Base-by-base conservation (phyloP, 208 protist species). In the Trypanosoma vivax region DNA sequence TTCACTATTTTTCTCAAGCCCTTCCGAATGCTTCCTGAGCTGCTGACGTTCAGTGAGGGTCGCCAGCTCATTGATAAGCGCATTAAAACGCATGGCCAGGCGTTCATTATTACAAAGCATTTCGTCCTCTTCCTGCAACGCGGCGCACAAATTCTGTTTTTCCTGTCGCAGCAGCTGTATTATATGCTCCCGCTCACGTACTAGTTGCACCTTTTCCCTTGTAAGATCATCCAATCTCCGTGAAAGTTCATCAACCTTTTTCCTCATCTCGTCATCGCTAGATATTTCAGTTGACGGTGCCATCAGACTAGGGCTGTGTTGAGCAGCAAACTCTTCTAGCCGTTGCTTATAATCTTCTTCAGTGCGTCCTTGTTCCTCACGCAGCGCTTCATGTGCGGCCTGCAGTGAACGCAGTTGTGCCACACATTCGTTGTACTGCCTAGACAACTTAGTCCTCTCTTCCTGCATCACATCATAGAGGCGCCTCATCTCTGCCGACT, bases 61-160 rank as follows among this genome's bases (percentile, higher is more conserved):
- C n/a, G 48, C 47, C 34, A 65, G 49, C 18, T 24, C 19, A 5
- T 41, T 1, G 50, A 57, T 37, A 9, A 65, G 30, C 19, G 33
- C 25, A 0, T 21, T 35, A 3, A 65, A 30, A 13, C n/a, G 1
- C 14, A 46, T 11, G n/a, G 49, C 58, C 23, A 52, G 58, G 4
- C 50, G 40, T 23, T 21, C 1, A 45, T 28, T 50, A 18, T 45
- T 14, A 31, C 4, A 25, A 14, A 57, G 38, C 28, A 65, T 30
- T 24, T 48, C 29, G 3, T 65, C 58, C 13, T 42, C 50, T 50
- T 56, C 49, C 11, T 38, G 9, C 27, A 31, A 54, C 10, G 58
- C 41, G 3, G n/a, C 49, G 2, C 40, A 29, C 18, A 50, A 50
- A 21, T 13, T 45, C 7, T 24, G 13, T 18, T 41, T 38, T 25